A percentile compares a stretch with the other conserved stretches of the same genome.
Conservation (phyloP, 2,329 filamentous ascomycete species). For the Onygenales sp. region DNA sequence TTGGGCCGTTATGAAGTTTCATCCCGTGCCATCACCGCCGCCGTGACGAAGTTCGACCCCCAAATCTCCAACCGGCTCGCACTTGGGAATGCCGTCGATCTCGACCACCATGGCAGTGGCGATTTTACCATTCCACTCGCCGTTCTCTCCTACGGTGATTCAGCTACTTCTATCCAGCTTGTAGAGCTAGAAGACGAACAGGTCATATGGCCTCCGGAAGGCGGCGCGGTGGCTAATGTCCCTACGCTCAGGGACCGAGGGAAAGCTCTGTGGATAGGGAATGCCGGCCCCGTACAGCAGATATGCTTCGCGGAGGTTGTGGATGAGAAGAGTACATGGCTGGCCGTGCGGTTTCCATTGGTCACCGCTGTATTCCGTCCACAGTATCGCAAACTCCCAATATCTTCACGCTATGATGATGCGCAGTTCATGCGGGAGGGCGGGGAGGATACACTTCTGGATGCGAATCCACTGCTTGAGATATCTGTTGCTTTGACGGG, state of each 20-base stretch:
- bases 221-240: constrained; percentile 13
- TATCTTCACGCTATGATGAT: constrained; percentile 14
- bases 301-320: constrained; percentile 41
- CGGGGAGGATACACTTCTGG: constrained; percentile 33
- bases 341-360: constrained; percentile 42
- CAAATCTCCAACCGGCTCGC: constrained; percentile 36
- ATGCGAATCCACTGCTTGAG: constrained; percentile 36
- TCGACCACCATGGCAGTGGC: constrained; percentile 19
- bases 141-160: constrained; percentile 33
- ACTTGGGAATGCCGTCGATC: constrained; percentile 38
- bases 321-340: constrained; percentile 32
- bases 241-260: constrained; percentile 35
- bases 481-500: constrained; percentile 36
- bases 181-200: constrained; percentile 23
- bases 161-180: constrained; percentile 40
- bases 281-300: constrained; percentile 44
- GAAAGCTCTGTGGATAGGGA: constrained; percentile 39
- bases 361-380: constrained; percentile 41
- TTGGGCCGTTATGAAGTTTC: constrained; percentile 20
- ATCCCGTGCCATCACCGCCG: constrained; percentile 22
- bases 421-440: constrained; percentile 5
- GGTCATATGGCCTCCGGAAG: constrained; percentile 12
- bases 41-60: constrained; percentile 25
- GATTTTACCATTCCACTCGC: constrained; percentile 26
- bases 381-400: constrained; percentile 23